Evolutionary conservation across 805 yeast species (phyloP), one percentile per base, ranked within the genome.

Genomic region (Kodamaea fukazawae): DNA sequence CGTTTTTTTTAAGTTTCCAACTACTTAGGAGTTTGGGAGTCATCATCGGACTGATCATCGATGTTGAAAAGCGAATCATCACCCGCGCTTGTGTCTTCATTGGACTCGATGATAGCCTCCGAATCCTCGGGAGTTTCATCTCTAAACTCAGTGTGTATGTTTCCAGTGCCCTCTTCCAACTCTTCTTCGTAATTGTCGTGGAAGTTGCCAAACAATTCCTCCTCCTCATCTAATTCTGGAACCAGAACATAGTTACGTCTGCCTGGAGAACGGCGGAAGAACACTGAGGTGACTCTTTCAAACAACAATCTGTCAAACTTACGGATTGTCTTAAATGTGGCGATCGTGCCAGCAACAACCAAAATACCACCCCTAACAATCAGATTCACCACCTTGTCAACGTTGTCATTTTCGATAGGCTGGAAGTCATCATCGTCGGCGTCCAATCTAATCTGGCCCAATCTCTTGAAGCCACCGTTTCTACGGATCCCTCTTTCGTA

Each of bases 401-500:
- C 70, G 5, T 57, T 49, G 48, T 81, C 83, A 45, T 85, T 78
- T 54, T 83, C 90, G 34, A 83, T 75, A 3, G 73, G 73, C n/a
- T 65, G 61, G 47, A 75, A 70, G 44, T 63, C 74, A 36, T 78
- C 84, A 17, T 65, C 71, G 22, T 81, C 88, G 26, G 81, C 88
- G 35, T 88, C 95, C 33, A 90, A 71, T 47, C 95, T 71, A 44
- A 90, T 90, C 58, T 85, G 95, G 12, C 96, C 96, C 58, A 87
- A 81, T 50, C 86, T 71, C 25, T 77, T 63, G 57, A 83, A 79
- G 0, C 89, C 89, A 16, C 90, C 90, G 55, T 83, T 83, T 49
- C 89, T 70, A 43, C 86, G 78, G 44, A 86, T 79, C 38, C 95
- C 95, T 53, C 82, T 77, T 45, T 85, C 88, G 58, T 85, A 89